Percentiles rank a stretch among this genome's conserved stretches.
Evolutionary conservation across 805 yeast species (phyloP).

Genomic region (Zygosaccharomyces kombuchaensis): DNA sequence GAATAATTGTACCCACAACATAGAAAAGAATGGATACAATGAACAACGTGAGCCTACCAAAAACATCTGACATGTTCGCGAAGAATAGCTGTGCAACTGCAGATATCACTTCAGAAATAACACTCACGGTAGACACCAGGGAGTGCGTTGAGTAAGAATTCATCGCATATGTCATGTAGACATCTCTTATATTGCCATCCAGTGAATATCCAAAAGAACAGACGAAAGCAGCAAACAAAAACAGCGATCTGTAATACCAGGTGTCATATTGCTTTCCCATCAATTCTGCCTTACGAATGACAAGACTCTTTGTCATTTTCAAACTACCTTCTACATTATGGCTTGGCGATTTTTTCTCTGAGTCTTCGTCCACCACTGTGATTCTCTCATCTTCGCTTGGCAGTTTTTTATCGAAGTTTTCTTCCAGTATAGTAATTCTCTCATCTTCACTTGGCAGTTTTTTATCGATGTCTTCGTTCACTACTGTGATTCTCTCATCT

Average conservation of each 20-base stretch:
- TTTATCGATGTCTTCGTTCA: background rate
- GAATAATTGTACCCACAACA: constrained; percentile 52
- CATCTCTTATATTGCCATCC: constrained; percentile 45
- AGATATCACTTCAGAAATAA: constrained; percentile 49
- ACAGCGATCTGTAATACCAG: constrained; percentile 32
- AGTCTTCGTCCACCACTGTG: constrained; percentile 1
- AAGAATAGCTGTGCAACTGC: constrained; percentile 56
- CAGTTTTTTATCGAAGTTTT: too few species aligned
- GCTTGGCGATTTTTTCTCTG: background rate
- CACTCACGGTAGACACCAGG: constrained; percentile 47
- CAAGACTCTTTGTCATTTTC: constrained; percentile 35
- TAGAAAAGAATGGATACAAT: constrained; percentile 47
- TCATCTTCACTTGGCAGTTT: background rate
- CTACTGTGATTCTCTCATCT: background rate
- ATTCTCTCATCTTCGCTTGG: background rate
- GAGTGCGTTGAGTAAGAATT: constrained; percentile 47
- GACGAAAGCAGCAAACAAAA: constrained; percentile 44
- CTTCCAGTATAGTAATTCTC: background rate
- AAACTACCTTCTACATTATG: constrained; percentile 9
- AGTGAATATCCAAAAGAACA: constrained; percentile 54
- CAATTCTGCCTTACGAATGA: constrained; percentile 48
- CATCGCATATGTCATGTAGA: constrained; percentile 52
- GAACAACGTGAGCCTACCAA: constrained; percentile 50
- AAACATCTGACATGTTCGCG: constrained; percentile 53
- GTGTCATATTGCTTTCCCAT: constrained; percentile 43